These are phyloP conservation scores for Penicillium sp. DNA, from an alignment of 2,329 filamentous ascomycete species.

Conservation along the genomic window DNA sequence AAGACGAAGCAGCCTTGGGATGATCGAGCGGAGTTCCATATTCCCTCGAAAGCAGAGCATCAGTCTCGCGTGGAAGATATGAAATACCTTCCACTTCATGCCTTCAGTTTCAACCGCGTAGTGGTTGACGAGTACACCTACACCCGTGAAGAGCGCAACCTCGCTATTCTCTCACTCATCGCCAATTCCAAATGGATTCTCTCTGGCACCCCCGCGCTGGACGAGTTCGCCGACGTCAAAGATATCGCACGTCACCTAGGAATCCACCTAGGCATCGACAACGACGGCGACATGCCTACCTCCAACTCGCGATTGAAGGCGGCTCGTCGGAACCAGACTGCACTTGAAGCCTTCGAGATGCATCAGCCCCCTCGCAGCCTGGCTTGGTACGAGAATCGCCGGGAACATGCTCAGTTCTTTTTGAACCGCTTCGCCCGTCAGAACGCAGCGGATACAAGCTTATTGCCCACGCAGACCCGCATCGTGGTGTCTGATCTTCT, in stretches of 20 bases:
- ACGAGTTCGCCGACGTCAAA: slow-evolving; percentile 62
- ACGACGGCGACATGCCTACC: slow-evolving; percentile 48
- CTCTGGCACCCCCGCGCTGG: slow-evolving; percentile 63
- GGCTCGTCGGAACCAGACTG: slow-evolving; percentile 31
- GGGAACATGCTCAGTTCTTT: slow-evolving; percentile 57
- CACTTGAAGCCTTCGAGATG: slow-evolving; percentile 59
- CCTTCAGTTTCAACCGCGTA: slow-evolving; percentile 62
- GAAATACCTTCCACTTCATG: slow-evolving; percentile 53
- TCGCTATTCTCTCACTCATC: slow-evolving; percentile 49
- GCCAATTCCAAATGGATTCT: slow-evolving; percentile 62
- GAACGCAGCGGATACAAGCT: slow-evolving; percentile 48
- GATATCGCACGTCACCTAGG: slow-evolving; percentile 60
- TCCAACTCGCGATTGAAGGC: slow-evolving; percentile 50
- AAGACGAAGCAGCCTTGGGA: slow-evolving; percentile 7
- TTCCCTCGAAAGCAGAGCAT: slow-evolving; percentile 3
- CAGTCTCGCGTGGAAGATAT: slow-evolving; percentile 26
- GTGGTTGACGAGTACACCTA: slow-evolving; percentile 69
- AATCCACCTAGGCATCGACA: slow-evolving; percentile 57
- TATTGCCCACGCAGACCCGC: slow-evolving; percentile 50
- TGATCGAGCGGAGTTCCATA: slow-evolving; percentile 29
- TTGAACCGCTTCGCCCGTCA: slow-evolving; percentile 55
- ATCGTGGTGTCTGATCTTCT: slow-evolving; percentile 49
- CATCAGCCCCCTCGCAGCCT: slow-evolving; percentile 54
- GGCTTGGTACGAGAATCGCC: slow-evolving; percentile 55
- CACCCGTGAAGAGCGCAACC: slow-evolving; percentile 46